A percentile compares a stretch with the other conserved stretches of the same genome.
Conservation (phyloP, 2,329 filamentous ascomycete genomes). For the Sarocladium brachiariae region DNA sequence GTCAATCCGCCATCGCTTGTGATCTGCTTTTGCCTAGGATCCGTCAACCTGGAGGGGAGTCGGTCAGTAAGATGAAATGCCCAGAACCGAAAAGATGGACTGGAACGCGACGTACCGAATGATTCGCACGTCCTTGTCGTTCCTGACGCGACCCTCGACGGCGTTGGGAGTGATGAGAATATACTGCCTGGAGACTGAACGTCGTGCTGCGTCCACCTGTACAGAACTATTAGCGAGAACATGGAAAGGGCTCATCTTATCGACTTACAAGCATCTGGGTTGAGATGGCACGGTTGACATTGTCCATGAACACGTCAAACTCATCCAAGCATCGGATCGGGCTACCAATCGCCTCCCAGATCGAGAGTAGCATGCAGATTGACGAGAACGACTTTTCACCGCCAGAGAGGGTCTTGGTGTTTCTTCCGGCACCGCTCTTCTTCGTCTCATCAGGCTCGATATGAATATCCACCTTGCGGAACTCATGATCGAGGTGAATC, state of each 20-base stretch:
- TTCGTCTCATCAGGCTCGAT: constrained; percentile 67
- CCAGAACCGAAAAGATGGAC: neutral
- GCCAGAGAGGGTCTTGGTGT: constrained; percentile 87
- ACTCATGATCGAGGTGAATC: constrained; percentile 68
- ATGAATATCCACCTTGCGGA: constrained; percentile 69
- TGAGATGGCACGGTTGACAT: constrained; percentile 85
- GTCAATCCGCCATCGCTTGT: neutral
- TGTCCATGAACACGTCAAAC: constrained; percentile 99
- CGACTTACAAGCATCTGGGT: constrained; percentile 81
- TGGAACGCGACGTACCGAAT: constrained; percentile 50
- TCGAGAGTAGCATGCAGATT: constrained; percentile 82
- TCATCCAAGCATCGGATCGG: constrained; percentile 93
- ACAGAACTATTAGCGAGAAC: too few relatives aligned
- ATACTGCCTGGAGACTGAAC: constrained; percentile 85
- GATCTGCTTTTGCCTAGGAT: constrained; percentile 43
- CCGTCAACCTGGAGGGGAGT: constrained; percentile 42
- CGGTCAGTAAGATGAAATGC: neutral
- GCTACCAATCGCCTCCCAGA: constrained; percentile 98
- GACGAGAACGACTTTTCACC: constrained; percentile 98
- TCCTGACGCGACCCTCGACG: constrained; percentile 53
- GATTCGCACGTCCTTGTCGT: constrained; percentile 68
- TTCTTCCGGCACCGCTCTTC: constrained; percentile 62
- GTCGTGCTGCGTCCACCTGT: constrained; percentile 80
- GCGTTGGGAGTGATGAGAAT: constrained; percentile 94
- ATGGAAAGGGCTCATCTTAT: too few relatives aligned